Conservation (phyloP, 73 alveolate genomes). For the Loxodes magnus region DNA sequence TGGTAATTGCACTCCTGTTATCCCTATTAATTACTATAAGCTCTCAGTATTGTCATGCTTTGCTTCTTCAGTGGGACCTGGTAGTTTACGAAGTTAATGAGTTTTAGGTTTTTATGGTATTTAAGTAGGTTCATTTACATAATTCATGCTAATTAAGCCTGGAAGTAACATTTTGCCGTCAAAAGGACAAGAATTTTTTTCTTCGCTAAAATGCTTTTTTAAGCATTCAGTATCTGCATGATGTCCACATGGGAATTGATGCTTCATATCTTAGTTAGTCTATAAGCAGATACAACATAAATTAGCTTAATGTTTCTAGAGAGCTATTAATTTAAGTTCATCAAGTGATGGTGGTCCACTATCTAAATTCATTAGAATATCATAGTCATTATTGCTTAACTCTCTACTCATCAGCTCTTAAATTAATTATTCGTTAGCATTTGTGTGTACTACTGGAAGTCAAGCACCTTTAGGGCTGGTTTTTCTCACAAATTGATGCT, state of each 20-base stretch:
- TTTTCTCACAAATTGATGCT: conserved; percentile 5
- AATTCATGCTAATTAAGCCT: not conserved
- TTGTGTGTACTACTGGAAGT: not conserved
- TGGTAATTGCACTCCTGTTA: too few species aligned
- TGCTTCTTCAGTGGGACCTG: too few species aligned
- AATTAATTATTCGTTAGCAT: not conserved
- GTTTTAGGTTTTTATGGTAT: too few species aligned
- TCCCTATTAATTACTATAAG: too few species aligned
- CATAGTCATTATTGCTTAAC: not conserved
- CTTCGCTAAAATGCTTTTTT: not conserved
- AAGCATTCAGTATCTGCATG: conserved; percentile 1
- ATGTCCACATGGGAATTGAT: conserved; percentile 5
- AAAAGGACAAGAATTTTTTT: not conserved
- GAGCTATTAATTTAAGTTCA: not conserved
- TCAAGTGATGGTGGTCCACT: not conserved
- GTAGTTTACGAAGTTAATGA: too few species aligned
- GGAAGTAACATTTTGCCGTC: not conserved
- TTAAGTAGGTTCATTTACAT: too few species aligned
- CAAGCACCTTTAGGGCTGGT: not conserved
- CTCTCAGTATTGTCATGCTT: too few species aligned
- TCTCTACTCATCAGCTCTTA: not conserved
- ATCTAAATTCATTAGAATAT: not conserved
- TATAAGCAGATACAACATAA: not conserved
- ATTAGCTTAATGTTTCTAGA: not conserved
- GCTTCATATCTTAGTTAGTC: not conserved